Evolutionary conservation across 257 asterid species (phyloP).

Genomic region (Ligustrum vulgare): DNA sequence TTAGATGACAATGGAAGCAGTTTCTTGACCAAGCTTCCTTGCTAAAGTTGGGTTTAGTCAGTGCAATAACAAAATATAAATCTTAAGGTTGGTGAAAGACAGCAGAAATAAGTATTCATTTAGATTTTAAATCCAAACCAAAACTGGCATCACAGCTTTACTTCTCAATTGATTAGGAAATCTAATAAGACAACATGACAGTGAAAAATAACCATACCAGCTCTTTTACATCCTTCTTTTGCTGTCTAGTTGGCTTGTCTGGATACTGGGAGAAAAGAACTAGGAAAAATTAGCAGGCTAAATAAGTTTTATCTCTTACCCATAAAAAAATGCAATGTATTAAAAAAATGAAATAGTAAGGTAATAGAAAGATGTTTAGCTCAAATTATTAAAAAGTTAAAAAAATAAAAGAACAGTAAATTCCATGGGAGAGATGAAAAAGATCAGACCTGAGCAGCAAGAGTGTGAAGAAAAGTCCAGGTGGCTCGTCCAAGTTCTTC

Average conservation of each 20-base stretch:
- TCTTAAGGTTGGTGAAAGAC: background rate
- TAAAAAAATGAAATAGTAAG: background rate
- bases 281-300: conserved; percentile 12
- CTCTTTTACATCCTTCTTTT: conserved; percentile 91
- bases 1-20: background rate
- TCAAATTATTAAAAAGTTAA: background rate
- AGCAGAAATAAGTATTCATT: background rate
- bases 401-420: conserved; percentile 4
- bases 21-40: background rate
- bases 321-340: background rate
- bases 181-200: background rate
- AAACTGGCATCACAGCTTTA: conserved; percentile 2
- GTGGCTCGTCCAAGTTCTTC: conserved; percentile 97
- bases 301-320: conserved; percentile 13
- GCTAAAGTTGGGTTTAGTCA: background rate
- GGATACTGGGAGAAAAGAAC: conserved; percentile 70
- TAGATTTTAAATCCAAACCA: background rate
- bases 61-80: background rate
- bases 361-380: background rate
- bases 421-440: background rate
- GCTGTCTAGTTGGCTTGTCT: conserved; percentile 94
- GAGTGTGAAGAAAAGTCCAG: conserved; percentile 96
- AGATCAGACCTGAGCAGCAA: conserved; percentile 81
- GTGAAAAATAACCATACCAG: conserved; percentile 57
- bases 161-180: background rate